Base-by-base conservation (phyloP, 2,329 filamentous ascomycete genomes). In the Dothidotthia symphoricarpi region DNA sequence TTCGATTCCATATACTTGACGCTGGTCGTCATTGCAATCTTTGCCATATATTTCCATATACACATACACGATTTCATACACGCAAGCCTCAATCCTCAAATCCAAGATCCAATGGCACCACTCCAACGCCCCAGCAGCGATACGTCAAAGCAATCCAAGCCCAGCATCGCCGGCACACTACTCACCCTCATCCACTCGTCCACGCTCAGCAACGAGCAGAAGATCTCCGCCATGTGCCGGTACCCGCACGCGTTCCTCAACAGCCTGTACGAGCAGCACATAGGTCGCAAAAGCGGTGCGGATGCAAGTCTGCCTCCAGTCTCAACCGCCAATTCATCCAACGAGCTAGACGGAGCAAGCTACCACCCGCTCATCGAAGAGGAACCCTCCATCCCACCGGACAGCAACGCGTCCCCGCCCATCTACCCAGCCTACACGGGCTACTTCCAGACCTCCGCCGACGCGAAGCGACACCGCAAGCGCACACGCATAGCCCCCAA, bases 381-480 rank as follows among this genome's bases (percentile, higher is more conserved):
- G 11, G 28, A 43, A 12, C 39, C 39, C n/a, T 25, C 29, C 9
- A 4, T 16, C 1, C 9, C 41, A 13, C 16, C 25, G 15, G 32
- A 28, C 19, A 27, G 29, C 4, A 16, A 16, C 2, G 26, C 41
- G 3, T 27, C 25, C 19, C 15, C 1, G 9, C 43, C 52, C 7
- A 27, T 46, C 16, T 61, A 60, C 31, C 27, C 32, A 7, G 28
- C 39, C 5, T 58, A 54, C 24, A 15, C 26, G 1, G 38, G 45
- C 5, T 24, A 16, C 14, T 64, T 64, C 48, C 31, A 34, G 36
- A 47, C 50, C 5, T 28, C 34, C 7, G 45, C 47, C n/a, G 43
- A 42, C 3, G 61, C 61, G 4, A 41, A 37, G 9, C 11, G 24
- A 6, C 34, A 53, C 36, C 55, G 58, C 19, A 48, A 47, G 26